Evolutionary conservation across 2,329 filamentous ascomycete species (phyloP).

Genomic region (Geoglossum cookeanum): DNA sequence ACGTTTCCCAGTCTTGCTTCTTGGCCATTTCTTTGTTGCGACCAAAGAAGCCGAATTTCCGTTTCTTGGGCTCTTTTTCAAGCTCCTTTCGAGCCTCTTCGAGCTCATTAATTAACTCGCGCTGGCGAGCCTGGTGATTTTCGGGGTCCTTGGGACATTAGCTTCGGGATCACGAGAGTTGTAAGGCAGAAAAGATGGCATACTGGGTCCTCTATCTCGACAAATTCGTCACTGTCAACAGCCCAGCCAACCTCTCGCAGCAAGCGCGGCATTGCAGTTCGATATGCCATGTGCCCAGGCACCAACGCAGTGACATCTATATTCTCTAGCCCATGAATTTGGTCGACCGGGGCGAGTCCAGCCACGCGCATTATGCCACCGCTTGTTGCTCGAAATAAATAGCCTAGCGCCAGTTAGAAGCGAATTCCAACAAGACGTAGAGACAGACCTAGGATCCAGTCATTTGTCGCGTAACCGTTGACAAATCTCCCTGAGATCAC

Average conservation of each 20-base stretch:
- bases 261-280: slow-evolving; percentile 73
- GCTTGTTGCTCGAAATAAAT: slow-evolving; percentile 84
- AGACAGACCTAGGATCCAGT: slow-evolving; percentile 67
- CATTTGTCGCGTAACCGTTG: slow-evolving; percentile 83
- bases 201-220: slow-evolving; percentile 77
- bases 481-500: slow-evolving; percentile 84
- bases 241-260: slow-evolving; percentile 78
- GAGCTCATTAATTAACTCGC: slow-evolving; percentile 89
- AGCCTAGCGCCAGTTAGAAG: slow-evolving; percentile 26
- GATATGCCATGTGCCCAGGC: slow-evolving; percentile 90
- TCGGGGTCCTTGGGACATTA: slow-evolving; percentile 46
- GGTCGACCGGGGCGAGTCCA: slow-evolving; percentile 59
- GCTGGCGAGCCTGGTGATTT: slow-evolving; percentile 68
- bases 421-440: background rate
- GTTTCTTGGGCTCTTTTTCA: slow-evolving; percentile 57
- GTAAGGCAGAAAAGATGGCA: background rate
- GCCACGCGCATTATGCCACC: slow-evolving; percentile 81
- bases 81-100: slow-evolving; percentile 80
- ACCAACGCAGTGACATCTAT: slow-evolving; percentile 73
- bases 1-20: slow-evolving; percentile 87
- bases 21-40: slow-evolving; percentile 58
- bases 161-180: background rate
- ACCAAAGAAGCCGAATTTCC: slow-evolving; percentile 59
- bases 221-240: slow-evolving; percentile 84
- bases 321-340: slow-evolving; percentile 69